phyloP scores from a whole-genome alignment of 2,329 filamentous ascomycete species.

The Beauveria sp. region DNA sequence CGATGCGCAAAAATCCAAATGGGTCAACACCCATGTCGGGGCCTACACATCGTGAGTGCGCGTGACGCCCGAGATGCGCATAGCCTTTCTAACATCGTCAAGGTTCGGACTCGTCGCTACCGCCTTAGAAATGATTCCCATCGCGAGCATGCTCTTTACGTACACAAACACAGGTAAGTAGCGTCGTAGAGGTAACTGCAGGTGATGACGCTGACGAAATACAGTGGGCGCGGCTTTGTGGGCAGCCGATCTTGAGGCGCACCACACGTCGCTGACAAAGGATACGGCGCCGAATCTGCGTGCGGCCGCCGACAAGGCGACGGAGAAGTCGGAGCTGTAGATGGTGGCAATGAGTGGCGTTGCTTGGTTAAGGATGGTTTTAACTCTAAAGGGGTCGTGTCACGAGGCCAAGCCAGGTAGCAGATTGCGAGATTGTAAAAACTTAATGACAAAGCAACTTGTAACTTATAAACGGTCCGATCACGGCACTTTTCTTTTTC shows the following conservation, averaged over 20 bases:
- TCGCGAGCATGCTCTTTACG: conserved; percentile 74
- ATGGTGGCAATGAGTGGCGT: neutral
- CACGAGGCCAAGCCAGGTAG: neutral
- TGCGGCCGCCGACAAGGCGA: conserved; percentile 38
- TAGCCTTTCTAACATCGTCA: conserved; percentile 1
- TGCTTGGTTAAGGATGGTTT: too few species aligned
- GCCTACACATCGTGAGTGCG: conserved; percentile 70
- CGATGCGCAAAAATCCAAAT: conserved; percentile 54
- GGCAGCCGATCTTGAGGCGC: conserved; percentile 75
- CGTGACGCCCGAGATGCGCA: too few species aligned
- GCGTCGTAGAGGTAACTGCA: too few species aligned
- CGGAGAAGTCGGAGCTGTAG: conserved; percentile 27
- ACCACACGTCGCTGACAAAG: conserved; percentile 40
- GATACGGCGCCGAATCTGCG: conserved; percentile 43
- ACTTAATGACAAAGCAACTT: neutral
- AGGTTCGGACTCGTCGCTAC: conserved; percentile 72
- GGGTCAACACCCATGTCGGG: conserved; percentile 61
- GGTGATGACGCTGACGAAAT: conserved; percentile 8
- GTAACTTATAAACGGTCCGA: neutral
- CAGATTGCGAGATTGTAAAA: neutral
- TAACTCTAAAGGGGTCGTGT: neutral
- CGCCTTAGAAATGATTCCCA: conserved; percentile 74
- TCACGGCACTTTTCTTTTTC: neutral
- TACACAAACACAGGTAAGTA: conserved; percentile 73
- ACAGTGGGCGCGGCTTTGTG: conserved; percentile 84